phyloP scores from a whole-genome alignment of 2,329 filamentous ascomycete genomes.

The Stagonosporopsis cucurbitacearum region DNA sequence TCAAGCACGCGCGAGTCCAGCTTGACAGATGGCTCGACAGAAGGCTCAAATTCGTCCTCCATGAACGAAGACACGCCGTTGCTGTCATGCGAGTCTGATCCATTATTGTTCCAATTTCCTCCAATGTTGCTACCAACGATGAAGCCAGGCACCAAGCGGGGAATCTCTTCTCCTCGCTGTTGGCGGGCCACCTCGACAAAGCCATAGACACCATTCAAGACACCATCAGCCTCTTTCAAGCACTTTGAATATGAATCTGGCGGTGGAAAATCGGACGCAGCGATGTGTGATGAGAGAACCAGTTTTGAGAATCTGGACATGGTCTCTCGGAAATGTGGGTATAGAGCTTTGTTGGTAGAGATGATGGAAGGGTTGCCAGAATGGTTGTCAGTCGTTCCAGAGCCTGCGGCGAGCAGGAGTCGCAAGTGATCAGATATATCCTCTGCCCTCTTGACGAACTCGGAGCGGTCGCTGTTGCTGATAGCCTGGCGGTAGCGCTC shows the following conservation, averaged over 20 bases:
- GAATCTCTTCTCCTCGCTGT: constrained; percentile 91
- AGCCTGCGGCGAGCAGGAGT: constrained; percentile 90
- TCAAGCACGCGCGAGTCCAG: constrained; percentile 82
- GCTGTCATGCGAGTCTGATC: constrained; percentile 69
- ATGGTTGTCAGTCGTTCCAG: constrained; percentile 97
- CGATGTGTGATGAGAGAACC: constrained; percentile 96
- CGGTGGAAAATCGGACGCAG: constrained; percentile 92
- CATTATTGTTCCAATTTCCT: constrained; percentile 83
- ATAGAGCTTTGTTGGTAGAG: constrained; percentile 94
- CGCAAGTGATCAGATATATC: constrained; percentile 97
- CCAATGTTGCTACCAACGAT: constrained; percentile 83
- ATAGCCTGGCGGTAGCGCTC: constrained; percentile 92
- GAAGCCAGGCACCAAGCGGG: constrained; percentile 91
- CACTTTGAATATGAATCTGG: constrained; percentile 95
- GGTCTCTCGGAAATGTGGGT: constrained; percentile 97
- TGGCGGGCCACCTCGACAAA: constrained; percentile 95
- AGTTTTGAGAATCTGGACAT: constrained; percentile 99
- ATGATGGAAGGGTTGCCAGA: constrained; percentile 99
- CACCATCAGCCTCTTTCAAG: constrained; percentile 94
- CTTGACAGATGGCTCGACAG: constrained; percentile 72
- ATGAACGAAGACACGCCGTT: constrained; percentile 73
- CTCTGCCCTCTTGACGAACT: constrained; percentile 93
- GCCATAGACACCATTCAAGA: constrained; percentile 90
- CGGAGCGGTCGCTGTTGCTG: constrained; percentile 78
- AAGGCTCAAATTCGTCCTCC: constrained; percentile 80